These are phyloP conservation scores for Ceratobasidium sp. DNA, from an alignment of 1,284 basidiomycete genomes.

Conservation along the genomic window DNA sequence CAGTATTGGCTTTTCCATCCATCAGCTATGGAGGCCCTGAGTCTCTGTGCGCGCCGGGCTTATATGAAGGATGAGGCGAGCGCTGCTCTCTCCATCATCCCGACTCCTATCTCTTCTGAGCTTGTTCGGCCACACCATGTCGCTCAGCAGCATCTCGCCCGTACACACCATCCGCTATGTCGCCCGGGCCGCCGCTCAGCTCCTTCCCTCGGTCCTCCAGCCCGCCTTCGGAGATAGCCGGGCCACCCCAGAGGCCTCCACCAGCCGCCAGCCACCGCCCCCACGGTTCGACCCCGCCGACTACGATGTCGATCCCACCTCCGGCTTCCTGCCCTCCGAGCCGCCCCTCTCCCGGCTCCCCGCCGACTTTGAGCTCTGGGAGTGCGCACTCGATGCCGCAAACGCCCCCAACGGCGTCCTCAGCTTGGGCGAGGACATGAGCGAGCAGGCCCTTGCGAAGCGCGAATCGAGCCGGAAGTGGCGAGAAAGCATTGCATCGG, in stretches of 20 bases:
- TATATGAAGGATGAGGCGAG: constrained; percentile 37
- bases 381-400: constrained; percentile 41
- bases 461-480: constrained; percentile 43
- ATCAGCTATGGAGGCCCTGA: constrained; percentile 22
- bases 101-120: constrained; percentile 37
- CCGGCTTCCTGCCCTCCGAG: constrained; percentile 42
- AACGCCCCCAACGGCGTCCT: constrained; percentile 40
- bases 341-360: constrained; percentile 40
- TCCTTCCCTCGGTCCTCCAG: constrained; percentile 33
- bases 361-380: constrained; percentile 38
- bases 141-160: constrained; percentile 30
- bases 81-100: constrained; percentile 37
- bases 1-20: constrained; percentile 32
- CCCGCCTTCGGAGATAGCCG: constrained; percentile 19
- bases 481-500: constrained; percentile 41
- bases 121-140: constrained; percentile 35
- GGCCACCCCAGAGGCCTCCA: constrained; percentile 21
- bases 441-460: constrained; percentile 41
- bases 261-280: constrained; percentile 12
- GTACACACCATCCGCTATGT: constrained; percentile 37
- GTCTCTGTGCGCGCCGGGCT: constrained; percentile 4
- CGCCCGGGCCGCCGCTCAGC: constrained; percentile 32
- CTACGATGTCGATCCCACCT: constrained; percentile 41
- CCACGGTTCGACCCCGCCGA: constrained; percentile 34
- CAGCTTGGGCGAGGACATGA: constrained; percentile 43